These are phyloP conservation scores for Colletotrichum caudatum DNA, from an alignment of 2,329 filamentous ascomycete species.

Conservation along the genomic window DNA sequence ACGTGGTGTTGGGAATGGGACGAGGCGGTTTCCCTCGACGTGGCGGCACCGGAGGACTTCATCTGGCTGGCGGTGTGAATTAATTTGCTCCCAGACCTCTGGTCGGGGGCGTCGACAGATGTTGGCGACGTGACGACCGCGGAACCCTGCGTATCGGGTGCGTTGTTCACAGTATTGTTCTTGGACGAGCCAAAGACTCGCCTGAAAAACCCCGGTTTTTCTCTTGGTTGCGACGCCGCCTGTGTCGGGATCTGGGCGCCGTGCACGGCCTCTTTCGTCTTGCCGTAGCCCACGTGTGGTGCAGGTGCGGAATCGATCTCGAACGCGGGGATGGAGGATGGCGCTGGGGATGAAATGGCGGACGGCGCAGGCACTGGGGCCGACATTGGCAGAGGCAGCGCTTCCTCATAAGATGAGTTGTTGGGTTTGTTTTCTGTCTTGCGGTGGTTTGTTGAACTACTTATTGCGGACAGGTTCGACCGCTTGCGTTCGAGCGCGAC, in stretches of 20 bases:
- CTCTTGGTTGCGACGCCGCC: slow-evolving; percentile 65
- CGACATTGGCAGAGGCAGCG: slow-evolving; percentile 4
- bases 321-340: slow-evolving; percentile 51
- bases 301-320: slow-evolving; percentile 68
- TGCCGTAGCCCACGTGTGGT: slow-evolving; percentile 70
- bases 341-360: slow-evolving; percentile 47
- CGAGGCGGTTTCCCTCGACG: slow-evolving; percentile 61
- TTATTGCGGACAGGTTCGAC: slow-evolving; percentile 32
- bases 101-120: slow-evolving; percentile 52
- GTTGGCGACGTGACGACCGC: slow-evolving; percentile 52
- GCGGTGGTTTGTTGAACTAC: slow-evolving; percentile 27
- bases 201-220: slow-evolving; percentile 90
- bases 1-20: slow-evolving; percentile 60
- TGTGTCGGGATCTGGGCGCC: slow-evolving; percentile 65
- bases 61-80: slow-evolving; percentile 60
- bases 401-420: slow-evolving; percentile 15
- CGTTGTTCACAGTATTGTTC: slow-evolving; percentile 53
- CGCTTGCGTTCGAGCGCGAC: slow-evolving; percentile 32
- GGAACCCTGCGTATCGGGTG: slow-evolving; percentile 35
- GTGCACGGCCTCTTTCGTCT: slow-evolving; percentile 64
- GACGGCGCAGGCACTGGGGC: slow-evolving; percentile 47
- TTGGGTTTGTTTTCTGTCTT: slow-evolving; percentile 23
- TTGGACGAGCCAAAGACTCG: slow-evolving; percentile 86
- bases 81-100: slow-evolving; percentile 53
- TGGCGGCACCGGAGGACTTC: slow-evolving; percentile 58